Evolutionary conservation across 2,329 filamentous ascomycete species (phyloP).

Genomic region (Tolypocladium pustulatum): DNA sequence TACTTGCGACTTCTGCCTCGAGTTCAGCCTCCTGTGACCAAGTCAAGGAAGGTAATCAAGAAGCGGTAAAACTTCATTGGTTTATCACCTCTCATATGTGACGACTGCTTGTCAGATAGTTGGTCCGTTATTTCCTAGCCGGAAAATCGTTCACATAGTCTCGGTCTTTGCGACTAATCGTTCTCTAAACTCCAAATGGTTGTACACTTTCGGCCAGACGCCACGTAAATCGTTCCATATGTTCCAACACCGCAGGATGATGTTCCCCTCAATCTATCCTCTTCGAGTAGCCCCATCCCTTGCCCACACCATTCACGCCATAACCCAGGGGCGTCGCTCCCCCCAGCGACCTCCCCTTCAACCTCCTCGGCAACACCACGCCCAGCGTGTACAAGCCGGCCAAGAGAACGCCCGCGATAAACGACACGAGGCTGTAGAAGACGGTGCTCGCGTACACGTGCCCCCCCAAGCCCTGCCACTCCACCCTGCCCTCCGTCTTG

Average conservation of each 20-base stretch:
- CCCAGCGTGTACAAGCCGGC: slow-evolving; percentile 52
- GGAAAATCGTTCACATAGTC: neutral
- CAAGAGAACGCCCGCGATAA: slow-evolving; percentile 42
- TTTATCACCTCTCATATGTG: neutral
- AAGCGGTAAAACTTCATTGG: neutral
- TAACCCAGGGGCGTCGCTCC: slow-evolving; percentile 49
- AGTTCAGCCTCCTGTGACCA: slow-evolving; percentile 18
- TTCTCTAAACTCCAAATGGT: neutral
- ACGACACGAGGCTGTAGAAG: slow-evolving; percentile 51
- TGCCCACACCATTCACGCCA: slow-evolving; percentile 40
- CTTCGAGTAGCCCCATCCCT: slow-evolving; percentile 51
- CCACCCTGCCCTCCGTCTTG: slow-evolving; percentile 52
- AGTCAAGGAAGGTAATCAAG: slow-evolving; percentile 25
- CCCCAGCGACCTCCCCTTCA: slow-evolving; percentile 39
- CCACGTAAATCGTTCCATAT: neutral
- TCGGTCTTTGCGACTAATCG: neutral
- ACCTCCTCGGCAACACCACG: slow-evolving; percentile 42
- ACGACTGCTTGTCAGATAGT: no score
- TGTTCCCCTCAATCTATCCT: slow-evolving; percentile 15
- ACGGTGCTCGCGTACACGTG: slow-evolving; percentile 54
- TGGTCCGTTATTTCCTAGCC: neutral
- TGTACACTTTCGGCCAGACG: neutral
- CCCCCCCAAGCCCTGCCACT: slow-evolving; percentile 55
- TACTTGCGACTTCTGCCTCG: slow-evolving; percentile 37
- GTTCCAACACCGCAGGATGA: neutral